Conservation (phyloP, 805 yeast genomes). For the Komagataella populi region DNA sequence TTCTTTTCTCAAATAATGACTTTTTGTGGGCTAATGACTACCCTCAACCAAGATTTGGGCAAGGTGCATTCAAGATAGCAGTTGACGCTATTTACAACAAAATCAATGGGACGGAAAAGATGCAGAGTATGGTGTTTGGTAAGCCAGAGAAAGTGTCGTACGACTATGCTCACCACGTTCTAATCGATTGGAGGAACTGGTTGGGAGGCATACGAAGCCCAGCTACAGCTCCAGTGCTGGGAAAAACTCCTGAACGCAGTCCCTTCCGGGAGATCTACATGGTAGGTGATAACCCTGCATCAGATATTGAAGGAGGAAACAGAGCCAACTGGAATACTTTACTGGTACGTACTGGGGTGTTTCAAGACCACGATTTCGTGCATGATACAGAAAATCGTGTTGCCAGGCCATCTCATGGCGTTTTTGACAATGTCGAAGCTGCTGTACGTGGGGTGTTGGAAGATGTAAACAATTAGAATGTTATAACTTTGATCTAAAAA, state of each 20-base stretch:
- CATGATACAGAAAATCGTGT: conserved; percentile 5
- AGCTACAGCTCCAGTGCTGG: conserved; percentile 27
- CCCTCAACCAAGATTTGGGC: conserved; percentile 70
- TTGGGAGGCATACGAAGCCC: conserved; percentile 11
- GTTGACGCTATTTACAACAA: conserved; percentile 47
- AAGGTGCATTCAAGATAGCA: conserved; percentile 68
- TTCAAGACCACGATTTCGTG: conserved; percentile 36
- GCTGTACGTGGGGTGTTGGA: conserved; percentile 22
- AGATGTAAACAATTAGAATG: not conserved
- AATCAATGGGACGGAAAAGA: conserved; percentile 29
- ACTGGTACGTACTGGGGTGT: conserved; percentile 83
- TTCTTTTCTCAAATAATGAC: conserved; percentile 73
- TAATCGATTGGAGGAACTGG: conserved; percentile 39
- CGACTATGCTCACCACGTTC: conserved; percentile 67
- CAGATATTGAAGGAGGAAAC: conserved; percentile 86
- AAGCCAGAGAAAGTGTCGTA: conserved; percentile 73
- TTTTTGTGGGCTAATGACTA: conserved; percentile 82
- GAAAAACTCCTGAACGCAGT: conserved; percentile 21
- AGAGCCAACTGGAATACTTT: conserved; percentile 81
- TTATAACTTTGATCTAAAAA: not conserved
- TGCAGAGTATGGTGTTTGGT: conserved; percentile 55
- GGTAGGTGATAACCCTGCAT: conserved; percentile 96
- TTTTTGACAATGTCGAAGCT: conserved; percentile 31
- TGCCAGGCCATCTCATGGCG: conserved; percentile 35
- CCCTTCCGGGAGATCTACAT: conserved; percentile 63